Conservation (phyloP, 1,284 basidiomycete species). For the Volvariella volvacea region DNA sequence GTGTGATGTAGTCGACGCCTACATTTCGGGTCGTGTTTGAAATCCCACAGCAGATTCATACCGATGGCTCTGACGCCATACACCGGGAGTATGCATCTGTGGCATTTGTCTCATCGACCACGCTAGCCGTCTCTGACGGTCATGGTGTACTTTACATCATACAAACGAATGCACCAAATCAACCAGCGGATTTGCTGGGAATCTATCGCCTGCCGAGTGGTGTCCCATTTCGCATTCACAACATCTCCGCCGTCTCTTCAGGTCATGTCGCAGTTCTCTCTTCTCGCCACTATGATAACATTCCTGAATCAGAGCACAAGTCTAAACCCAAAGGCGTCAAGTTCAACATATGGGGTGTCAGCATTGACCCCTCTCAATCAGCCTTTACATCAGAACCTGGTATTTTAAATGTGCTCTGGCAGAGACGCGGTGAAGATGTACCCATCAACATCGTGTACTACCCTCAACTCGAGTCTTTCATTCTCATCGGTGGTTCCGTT, state of each 20-base stretch:
- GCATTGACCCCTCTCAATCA: slow-evolving; percentile 35
- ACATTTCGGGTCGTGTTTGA: slow-evolving; percentile 52
- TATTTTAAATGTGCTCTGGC: slow-evolving; percentile 58
- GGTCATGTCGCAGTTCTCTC: slow-evolving; percentile 44
- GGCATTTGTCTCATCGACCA: slow-evolving; percentile 43
- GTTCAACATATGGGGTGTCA: slow-evolving; percentile 61
- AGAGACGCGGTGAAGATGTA: slow-evolving; percentile 61
- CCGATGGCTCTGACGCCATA: slow-evolving; percentile 25
- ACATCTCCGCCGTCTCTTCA: slow-evolving; percentile 31
- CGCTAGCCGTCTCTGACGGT: slow-evolving; percentile 68
- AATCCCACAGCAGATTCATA: slow-evolving; percentile 46
- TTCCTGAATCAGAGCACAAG: slow-evolving; percentile 13
- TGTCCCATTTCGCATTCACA: slow-evolving; percentile 56
- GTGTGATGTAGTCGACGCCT: slow-evolving; percentile 40
- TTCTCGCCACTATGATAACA: slow-evolving; percentile 39
- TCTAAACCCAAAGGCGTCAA: slow-evolving; percentile 17
- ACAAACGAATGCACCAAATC: slow-evolving; percentile 23
- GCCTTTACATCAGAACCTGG: slow-evolving; percentile 21
- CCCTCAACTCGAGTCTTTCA: slow-evolving; percentile 34
- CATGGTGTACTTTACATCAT: slow-evolving; percentile 62
- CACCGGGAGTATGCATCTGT: slow-evolving; percentile 77
- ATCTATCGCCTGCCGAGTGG: slow-evolving; percentile 34
- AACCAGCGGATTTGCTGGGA: slow-evolving; percentile 40
- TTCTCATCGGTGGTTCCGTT: slow-evolving; percentile 50
- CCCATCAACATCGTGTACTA: slow-evolving; percentile 59